These are phyloP conservation scores for Suillus luteus DNA, from an alignment of 768 basidiomycete species.

Conservation along the genomic window DNA sequence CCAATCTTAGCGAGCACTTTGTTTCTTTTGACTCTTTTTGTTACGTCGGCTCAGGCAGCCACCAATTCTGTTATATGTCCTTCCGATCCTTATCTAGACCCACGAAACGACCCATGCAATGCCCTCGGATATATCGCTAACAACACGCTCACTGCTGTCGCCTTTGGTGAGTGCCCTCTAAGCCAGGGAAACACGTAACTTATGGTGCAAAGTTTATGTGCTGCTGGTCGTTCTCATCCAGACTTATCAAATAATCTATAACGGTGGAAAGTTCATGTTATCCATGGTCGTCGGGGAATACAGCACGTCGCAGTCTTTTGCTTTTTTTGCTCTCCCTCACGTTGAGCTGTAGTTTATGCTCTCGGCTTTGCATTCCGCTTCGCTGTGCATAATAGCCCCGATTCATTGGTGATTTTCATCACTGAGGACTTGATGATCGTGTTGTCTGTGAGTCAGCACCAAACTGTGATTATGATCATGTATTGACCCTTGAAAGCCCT, in stretches of 20 bases:
- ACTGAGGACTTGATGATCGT: slow-evolving; percentile 60
- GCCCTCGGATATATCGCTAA: slow-evolving; percentile 57
- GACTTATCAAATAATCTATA: slow-evolving; percentile 42
- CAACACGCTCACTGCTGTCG: slow-evolving; percentile 52
- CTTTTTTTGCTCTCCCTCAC: background rate
- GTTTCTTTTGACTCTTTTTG: slow-evolving; percentile 5
- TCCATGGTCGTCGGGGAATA: slow-evolving; percentile 61
- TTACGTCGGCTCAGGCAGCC: slow-evolving; percentile 11
- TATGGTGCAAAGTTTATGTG: slow-evolving; percentile 35
- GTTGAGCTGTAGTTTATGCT: slow-evolving; percentile 48
- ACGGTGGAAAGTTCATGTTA: slow-evolving; percentile 60
- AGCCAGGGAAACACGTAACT: background rate
- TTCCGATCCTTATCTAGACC: slow-evolving; percentile 48
- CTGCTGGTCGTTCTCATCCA: slow-evolving; percentile 47
- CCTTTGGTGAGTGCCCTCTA: slow-evolving; percentile 40
- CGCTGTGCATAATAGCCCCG: slow-evolving; percentile 52
- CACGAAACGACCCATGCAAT: slow-evolving; percentile 54
- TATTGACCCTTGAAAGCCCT: slow-evolving; percentile 46
- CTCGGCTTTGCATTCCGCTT: slow-evolving; percentile 59
- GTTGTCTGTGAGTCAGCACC: slow-evolving; percentile 42
- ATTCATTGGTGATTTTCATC: slow-evolving; percentile 55
- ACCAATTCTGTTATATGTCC: slow-evolving; percentile 20
- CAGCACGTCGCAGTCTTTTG: slow-evolving; percentile 36
- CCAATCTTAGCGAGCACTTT: background rate
- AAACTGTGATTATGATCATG: background rate